A percentile compares a stretch with the other conserved stretches of the same genome.
These are phyloP conservation scores for Knoxdaviesia capensis DNA, from an alignment of 2,329 filamentous ascomycete species.

Conservation along the genomic window DNA sequence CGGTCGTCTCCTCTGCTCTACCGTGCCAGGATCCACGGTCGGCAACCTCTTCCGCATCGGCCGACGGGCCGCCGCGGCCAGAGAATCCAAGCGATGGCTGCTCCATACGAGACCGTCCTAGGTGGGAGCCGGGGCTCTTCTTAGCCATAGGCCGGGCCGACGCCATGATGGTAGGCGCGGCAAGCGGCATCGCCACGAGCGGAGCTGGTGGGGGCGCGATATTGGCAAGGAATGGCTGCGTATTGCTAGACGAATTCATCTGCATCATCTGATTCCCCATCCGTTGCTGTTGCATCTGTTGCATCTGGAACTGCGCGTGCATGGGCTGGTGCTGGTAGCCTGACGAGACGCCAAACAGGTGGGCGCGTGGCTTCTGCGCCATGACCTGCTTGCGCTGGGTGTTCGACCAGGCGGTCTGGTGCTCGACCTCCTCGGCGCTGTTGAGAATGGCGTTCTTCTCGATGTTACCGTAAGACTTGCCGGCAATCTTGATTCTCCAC, in stretches of 20 bases:
- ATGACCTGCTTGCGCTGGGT: constrained; percentile 8
- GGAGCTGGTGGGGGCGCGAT: no score
- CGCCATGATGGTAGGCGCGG: no score
- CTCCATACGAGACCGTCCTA: no score
- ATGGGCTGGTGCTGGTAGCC: constrained; percentile 1
- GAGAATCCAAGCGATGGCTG: no score
- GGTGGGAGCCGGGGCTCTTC: no score
- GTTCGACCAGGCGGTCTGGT: constrained; percentile 11
- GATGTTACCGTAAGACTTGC: constrained; percentile 6
- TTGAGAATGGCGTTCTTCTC: constrained; percentile 12
- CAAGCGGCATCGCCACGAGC: no score
- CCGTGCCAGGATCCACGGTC: neutral
- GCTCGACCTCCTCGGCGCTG: constrained; percentile 17
- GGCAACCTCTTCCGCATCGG: no score
- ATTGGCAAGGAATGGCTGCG: no score
- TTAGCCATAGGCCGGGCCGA: no score
- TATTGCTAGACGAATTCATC: no score
- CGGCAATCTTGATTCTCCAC: constrained; percentile 33
- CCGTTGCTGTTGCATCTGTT: constrained; percentile 2
- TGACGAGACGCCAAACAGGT: constrained; percentile 3
- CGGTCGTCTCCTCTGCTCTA: constrained; percentile 5
- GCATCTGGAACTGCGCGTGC: constrained; percentile 1
- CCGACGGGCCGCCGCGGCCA: no score
- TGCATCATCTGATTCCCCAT: constrained; percentile 2
- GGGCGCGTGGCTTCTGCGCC: constrained; percentile 2